Conservation (phyloP, 2,329 filamentous ascomycete genomes). For the Coniochaeta ligniaria region DNA sequence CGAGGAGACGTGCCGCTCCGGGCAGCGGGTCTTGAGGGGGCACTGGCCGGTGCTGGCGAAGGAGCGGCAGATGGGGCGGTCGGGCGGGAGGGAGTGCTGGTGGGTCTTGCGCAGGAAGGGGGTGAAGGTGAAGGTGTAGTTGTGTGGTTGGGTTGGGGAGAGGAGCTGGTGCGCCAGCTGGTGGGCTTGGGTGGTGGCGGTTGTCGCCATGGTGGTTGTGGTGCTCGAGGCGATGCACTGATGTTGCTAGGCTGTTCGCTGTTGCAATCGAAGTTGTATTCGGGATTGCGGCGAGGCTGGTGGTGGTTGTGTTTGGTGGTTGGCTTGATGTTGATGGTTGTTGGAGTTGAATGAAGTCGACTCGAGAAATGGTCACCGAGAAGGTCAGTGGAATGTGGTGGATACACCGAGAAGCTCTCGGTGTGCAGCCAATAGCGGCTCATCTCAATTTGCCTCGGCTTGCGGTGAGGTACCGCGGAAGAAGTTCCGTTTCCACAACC, state of each 20-base stretch:
- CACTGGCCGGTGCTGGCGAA: constrained; percentile 81
- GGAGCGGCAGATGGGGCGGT: constrained; percentile 76
- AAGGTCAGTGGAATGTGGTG: constrained; percentile 1
- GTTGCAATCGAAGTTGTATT: not conserved
- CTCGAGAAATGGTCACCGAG: not conserved
- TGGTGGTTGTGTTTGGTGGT: not conserved
- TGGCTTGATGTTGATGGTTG: not conserved
- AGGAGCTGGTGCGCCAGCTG: constrained; percentile 41
- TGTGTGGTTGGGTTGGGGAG: constrained; percentile 36
- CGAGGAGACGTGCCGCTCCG: constrained; percentile 66
- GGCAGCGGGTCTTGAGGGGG: constrained; percentile 74
- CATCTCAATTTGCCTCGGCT: not conserved
- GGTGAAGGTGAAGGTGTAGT: constrained; percentile 74
- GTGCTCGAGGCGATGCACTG: not conserved
- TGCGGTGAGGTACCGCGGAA: too few species aligned
- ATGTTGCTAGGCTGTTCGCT: not conserved
- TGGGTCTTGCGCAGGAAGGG: constrained; percentile 79
- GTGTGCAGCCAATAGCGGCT: not conserved
- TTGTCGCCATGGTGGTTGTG: constrained; percentile 13
- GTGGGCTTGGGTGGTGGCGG: constrained; percentile 14
- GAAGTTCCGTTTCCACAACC: too few species aligned
- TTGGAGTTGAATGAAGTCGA: not conserved
- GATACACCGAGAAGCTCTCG: not conserved
- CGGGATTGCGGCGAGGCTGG: too few species aligned
- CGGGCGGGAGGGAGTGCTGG: constrained; percentile 73